These are phyloP conservation scores for Leishmania tarentolae DNA, from an alignment of 208 protist species.

Conservation along the genomic window DNA sequence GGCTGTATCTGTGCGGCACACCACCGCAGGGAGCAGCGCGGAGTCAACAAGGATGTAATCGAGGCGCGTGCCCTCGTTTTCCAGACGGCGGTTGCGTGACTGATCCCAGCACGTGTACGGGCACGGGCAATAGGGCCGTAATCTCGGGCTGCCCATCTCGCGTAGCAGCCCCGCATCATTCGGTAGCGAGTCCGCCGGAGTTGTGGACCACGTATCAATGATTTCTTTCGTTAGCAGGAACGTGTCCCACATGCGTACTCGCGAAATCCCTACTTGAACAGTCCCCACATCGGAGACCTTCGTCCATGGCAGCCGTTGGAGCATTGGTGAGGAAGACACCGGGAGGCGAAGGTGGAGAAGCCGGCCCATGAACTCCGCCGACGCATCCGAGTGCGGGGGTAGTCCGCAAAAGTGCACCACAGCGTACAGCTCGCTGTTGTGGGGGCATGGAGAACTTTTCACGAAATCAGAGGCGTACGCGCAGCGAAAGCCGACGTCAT, in stretches of 20 bases:
- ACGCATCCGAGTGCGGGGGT: conserved; percentile 69
- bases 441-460: conserved; percentile 30
- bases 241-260: conserved; percentile 44
- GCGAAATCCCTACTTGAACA: not conserved
- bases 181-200: not conserved
- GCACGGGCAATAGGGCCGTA: conserved; percentile 56
- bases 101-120: conserved; percentile 93
- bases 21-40: conserved; percentile 44
- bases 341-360: conserved; percentile 41
- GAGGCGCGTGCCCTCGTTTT: conserved; percentile 88
- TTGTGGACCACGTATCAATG: not conserved
- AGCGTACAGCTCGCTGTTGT: conserved; percentile 72
- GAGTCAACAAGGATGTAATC: conserved; percentile 91
- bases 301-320: conserved; percentile 10
- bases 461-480: conserved; percentile 50
- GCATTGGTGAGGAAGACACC: conserved; percentile 21
- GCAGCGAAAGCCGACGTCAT: conserved; percentile 50
- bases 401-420: conserved; percentile 62
- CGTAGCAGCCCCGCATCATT: conserved; percentile 19
- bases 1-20: conserved; percentile 44
- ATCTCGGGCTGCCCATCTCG: conserved; percentile 18
- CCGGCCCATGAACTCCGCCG: conserved; percentile 53
- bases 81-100: conserved; percentile 78
- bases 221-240: conserved; percentile 42
- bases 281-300: not conserved